These are phyloP conservation scores for Dryadomyces quercus-mongolicae DNA, from an alignment of 2,329 filamentous ascomycete species.

Conservation along the genomic window DNA sequence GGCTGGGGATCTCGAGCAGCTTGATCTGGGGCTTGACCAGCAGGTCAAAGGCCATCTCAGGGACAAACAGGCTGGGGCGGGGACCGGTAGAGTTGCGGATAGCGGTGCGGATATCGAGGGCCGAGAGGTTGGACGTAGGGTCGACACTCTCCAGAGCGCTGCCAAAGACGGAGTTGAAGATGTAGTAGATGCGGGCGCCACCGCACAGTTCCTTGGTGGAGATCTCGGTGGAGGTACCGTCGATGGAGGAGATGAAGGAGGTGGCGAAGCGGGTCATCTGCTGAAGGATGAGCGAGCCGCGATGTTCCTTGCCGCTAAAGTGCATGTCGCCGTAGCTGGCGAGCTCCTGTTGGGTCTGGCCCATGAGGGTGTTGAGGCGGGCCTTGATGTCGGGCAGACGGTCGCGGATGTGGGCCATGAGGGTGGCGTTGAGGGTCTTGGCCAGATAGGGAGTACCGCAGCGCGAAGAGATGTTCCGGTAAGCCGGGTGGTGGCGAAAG, in stretches of 20 bases:
- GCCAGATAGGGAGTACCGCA: conserved; percentile 92
- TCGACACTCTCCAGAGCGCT: conserved; percentile 94
- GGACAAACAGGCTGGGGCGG: conserved; percentile 89
- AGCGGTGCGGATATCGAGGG: conserved; percentile 88
- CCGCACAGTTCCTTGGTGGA: conserved; percentile 96
- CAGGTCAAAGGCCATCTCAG: conserved; percentile 93
- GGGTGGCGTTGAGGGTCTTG: conserved; percentile 85
- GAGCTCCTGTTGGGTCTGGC: conserved; percentile 97
- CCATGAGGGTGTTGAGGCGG: conserved; percentile 94
- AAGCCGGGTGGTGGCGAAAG: conserved; percentile 93
- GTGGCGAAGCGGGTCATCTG: conserved; percentile 97
- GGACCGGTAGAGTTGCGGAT: conserved; percentile 97
- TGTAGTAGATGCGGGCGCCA: conserved; percentile 93
- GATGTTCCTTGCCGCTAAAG: conserved; percentile 93
- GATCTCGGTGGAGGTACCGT: conserved; percentile 96
- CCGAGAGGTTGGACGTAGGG: conserved; percentile 87
- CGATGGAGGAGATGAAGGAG: conserved; percentile 96
- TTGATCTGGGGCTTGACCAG: conserved; percentile 98
- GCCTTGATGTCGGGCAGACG: conserved; percentile 96
- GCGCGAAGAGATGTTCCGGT: conserved; percentile 85
- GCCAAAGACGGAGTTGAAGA: conserved; percentile 97
- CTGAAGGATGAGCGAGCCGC: conserved; percentile 87
- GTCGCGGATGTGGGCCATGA: conserved; percentile 95
- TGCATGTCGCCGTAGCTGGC: conserved; percentile 97
- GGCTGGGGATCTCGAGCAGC: conserved; percentile 83